phyloP scores from a whole-genome alignment of 2,329 filamentous ascomycete species.

The Colletotrichum aenigma region DNA sequence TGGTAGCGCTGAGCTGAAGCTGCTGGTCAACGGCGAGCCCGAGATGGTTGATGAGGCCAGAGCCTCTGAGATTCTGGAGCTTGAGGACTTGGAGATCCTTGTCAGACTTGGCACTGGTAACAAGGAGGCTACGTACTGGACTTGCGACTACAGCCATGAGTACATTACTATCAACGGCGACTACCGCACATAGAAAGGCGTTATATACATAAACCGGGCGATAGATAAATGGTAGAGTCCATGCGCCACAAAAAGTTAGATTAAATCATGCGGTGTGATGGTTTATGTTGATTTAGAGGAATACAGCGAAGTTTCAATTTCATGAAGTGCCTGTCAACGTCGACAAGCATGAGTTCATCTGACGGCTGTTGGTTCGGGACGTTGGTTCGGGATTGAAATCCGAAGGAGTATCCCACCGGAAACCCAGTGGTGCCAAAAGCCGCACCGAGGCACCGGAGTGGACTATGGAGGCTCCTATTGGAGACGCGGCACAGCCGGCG shows the following conservation, averaged over 20 bases:
- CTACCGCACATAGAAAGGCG: slow-evolving; percentile 55
- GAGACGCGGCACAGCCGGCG: not conserved
- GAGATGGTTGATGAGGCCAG: slow-evolving; percentile 78
- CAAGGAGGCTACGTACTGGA: slow-evolving; percentile 78
- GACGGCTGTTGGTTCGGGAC: not conserved
- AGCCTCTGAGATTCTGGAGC: slow-evolving; percentile 77
- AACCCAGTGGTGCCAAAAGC: not conserved
- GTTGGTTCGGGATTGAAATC: not conserved
- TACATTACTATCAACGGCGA: slow-evolving; percentile 74
- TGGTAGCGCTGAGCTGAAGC: slow-evolving; percentile 76
- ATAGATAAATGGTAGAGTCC: not conserved
- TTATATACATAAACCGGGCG: not conserved
- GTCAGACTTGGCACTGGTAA: slow-evolving; percentile 73
- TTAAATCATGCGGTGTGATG: not conserved
- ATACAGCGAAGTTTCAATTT: not conserved
- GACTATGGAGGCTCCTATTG: not conserved
- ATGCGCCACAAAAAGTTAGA: not conserved
- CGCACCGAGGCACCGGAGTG: slow-evolving; percentile 14
- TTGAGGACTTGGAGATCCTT: slow-evolving; percentile 80
- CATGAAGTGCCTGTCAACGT: not conserved
- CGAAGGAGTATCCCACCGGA: not conserved
- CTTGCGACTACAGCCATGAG: slow-evolving; percentile 86
- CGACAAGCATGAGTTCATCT: not conserved
- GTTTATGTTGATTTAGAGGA: not conserved
- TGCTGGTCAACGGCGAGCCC: slow-evolving; percentile 81